These are phyloP conservation scores for Alternaria arborescens DNA, from an alignment of 2,329 filamentous ascomycete genomes.

Conservation along the genomic window DNA sequence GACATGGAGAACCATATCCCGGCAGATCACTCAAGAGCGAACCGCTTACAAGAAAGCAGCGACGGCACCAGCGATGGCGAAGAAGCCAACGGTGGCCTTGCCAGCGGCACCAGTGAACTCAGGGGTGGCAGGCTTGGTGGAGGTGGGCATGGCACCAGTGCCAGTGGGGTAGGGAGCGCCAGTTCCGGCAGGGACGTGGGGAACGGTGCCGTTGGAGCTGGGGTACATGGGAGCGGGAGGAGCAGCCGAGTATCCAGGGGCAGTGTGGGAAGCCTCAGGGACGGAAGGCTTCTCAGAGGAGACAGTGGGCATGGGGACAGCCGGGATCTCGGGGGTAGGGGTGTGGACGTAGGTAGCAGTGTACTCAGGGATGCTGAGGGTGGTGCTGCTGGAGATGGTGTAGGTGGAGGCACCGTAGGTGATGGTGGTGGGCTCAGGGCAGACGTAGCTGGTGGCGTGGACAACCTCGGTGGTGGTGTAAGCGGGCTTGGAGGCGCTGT, in stretches of 20 bases:
- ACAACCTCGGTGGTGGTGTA: slow-evolving; percentile 42
- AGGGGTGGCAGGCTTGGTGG: slow-evolving; percentile 37
- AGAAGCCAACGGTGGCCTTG: slow-evolving; percentile 61
- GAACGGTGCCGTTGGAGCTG: slow-evolving; percentile 17
- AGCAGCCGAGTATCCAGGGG: slow-evolving; percentile 17
- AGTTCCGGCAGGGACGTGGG: slow-evolving; percentile 32
- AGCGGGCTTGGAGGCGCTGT: slow-evolving; percentile 16
- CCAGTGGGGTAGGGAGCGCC: slow-evolving; percentile 27
- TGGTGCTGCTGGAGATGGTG: slow-evolving; percentile 45
- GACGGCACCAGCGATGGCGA: slow-evolving; percentile 61
- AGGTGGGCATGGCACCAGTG: slow-evolving; percentile 37
- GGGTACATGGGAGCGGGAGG: slow-evolving; percentile 27
- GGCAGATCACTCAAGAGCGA: slow-evolving; percentile 27
- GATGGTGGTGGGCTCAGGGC: slow-evolving; percentile 37
- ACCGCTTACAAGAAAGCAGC: slow-evolving; percentile 51
- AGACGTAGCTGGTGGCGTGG: slow-evolving; percentile 34
- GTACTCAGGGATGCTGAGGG: slow-evolving; percentile 37
- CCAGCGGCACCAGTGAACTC: slow-evolving; percentile 62
- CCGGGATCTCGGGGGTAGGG: slow-evolving; percentile 16
- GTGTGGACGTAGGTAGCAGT: slow-evolving; percentile 33
- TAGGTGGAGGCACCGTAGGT: slow-evolving; percentile 43
- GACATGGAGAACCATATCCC: slow-evolving; percentile 8
- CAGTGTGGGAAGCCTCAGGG: neutral
- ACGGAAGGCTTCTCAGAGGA: neutral
- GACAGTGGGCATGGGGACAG: slow-evolving; percentile 1